phyloP scores from a whole-genome alignment of 345 rosid species.

The Anastatica hierochuntica region DNA sequence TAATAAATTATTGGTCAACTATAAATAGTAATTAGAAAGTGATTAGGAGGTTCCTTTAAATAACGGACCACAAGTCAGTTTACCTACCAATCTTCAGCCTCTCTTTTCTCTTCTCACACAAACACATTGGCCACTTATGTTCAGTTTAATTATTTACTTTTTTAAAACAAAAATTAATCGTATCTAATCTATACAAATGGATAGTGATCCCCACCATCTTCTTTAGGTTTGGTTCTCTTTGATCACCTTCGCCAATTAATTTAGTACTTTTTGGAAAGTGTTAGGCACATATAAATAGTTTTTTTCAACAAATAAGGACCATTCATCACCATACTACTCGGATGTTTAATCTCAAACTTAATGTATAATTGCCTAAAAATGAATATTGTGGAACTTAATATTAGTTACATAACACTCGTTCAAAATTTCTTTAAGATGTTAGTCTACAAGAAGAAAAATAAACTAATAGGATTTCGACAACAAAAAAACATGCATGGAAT shows the following conservation, averaged over 20 bases:
- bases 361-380: neutral
- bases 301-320: neutral
- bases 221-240: conserved; percentile 26
- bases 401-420: too few relatives aligned
- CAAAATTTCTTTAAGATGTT: too few relatives aligned
- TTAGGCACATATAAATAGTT: conserved; percentile 18
- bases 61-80: conserved; percentile 55
- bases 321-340: neutral
- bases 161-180: conserved; percentile 27
- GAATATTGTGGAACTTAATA: neutral
- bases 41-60: conserved; percentile 28
- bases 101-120: conserved; percentile 7
- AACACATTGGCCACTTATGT: conserved; percentile 29
- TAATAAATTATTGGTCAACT: too few relatives aligned
- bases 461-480: too few relatives aligned
- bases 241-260: conserved; percentile 8
- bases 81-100: conserved; percentile 39
- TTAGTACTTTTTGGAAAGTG: conserved; percentile 6
- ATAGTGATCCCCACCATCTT: conserved; percentile 45
- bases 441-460: too few relatives aligned
- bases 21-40: conserved; percentile 22
- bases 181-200: conserved; percentile 4
- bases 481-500: too few relatives aligned
- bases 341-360: neutral
- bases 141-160: conserved; percentile 23